Evolutionary conservation across 2,329 filamentous ascomycete genomes (phyloP).

Genomic region (Colletotrichum sp.): DNA sequence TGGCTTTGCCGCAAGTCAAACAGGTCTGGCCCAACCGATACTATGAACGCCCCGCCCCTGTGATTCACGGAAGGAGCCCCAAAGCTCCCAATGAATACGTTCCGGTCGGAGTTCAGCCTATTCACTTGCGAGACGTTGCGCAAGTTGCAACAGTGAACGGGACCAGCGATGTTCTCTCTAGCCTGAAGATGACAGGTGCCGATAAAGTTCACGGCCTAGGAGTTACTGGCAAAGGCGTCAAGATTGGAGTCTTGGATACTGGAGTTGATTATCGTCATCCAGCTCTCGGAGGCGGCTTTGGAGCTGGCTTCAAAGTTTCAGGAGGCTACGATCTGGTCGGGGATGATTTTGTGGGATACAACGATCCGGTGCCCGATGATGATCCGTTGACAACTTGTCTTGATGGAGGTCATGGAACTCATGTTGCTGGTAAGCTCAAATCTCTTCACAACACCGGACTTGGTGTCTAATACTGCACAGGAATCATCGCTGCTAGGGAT

Average conservation of each 20-base stretch:
- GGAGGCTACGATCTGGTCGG: slow-evolving; percentile 30
- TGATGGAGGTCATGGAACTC: slow-evolving; percentile 46
- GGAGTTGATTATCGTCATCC: slow-evolving; percentile 44
- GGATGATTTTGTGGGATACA: slow-evolving; percentile 32
- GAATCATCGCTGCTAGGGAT: slow-evolving; percentile 6
- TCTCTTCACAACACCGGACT: background rate
- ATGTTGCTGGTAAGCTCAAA: slow-evolving; percentile 42
- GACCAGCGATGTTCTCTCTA: slow-evolving; percentile 5
- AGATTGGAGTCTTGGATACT: slow-evolving; percentile 44
- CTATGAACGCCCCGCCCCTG: slow-evolving; percentile 11
- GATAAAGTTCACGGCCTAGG: slow-evolving; percentile 40
- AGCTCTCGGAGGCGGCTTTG: slow-evolving; percentile 13
- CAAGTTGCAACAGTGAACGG: slow-evolving; percentile 5
- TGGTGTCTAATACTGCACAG: background rate
- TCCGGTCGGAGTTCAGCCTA: background rate
- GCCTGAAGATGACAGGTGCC: slow-evolving; percentile 36
- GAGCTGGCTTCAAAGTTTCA: slow-evolving; percentile 23
- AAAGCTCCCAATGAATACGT: background rate
- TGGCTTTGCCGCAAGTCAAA: slow-evolving; percentile 19
- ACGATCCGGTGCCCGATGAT: slow-evolving; percentile 16
- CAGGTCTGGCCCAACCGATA: slow-evolving; percentile 21
- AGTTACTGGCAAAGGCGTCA: slow-evolving; percentile 41
- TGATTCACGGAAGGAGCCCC: background rate
- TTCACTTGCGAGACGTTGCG: background rate
- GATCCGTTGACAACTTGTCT: slow-evolving; percentile 6